Evolutionary conservation across 1,284 basidiomycete species (phyloP), one percentile per base, ranked within the genome.

Genomic region (Rhodotorula sp.): DNA sequence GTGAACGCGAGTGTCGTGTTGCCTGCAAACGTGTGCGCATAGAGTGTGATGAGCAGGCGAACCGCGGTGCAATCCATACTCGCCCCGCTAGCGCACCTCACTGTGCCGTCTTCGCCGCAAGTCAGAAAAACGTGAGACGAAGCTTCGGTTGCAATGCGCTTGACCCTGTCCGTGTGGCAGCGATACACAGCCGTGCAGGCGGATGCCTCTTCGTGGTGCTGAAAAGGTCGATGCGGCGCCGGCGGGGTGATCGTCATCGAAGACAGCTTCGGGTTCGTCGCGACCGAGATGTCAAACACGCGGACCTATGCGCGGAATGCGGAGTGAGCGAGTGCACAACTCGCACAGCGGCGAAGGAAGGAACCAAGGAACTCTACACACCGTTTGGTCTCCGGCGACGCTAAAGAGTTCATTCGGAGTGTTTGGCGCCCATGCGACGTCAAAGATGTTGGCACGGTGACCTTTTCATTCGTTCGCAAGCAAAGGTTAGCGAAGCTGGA

Each of bases 381-480:
- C 76, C 63, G 45, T 74, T 45, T 55, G 44, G 20, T 72, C 73
- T 33, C 68, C 77, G 3, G 75, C 73, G 24, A 64, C 60, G 18
- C 73, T 70, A 48, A 77, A 68, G 48, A 78, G 60, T 1, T 68
- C 44, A 6, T 55, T 61, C 18, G 51, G 37, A 33, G 49, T 55
- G 12, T 87, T 83, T 0, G 93, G 92, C 2, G 95, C 83, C 84
- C 91, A 90, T 65, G 91, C 88, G 3, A 87, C 87, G 68, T 88
- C 89, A 83, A 97, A 97, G 69, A 97, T 93, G 79, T 96, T 96
- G 24, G 85, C 87, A 42, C 83, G 84, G 81, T 97, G 94, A 2
- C 91, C 91, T 1, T 91, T 24, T 10, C 15, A n/a, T 2, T 20
- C 10, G 22, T 10, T 10, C 15, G 10, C 53, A 22, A 17, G 37